Percentiles rank a stretch among this genome's conserved stretches.
Evolutionary conservation across 352 stramenopile genomes (phyloP).

Genomic region (Pythium insidiosum): DNA sequence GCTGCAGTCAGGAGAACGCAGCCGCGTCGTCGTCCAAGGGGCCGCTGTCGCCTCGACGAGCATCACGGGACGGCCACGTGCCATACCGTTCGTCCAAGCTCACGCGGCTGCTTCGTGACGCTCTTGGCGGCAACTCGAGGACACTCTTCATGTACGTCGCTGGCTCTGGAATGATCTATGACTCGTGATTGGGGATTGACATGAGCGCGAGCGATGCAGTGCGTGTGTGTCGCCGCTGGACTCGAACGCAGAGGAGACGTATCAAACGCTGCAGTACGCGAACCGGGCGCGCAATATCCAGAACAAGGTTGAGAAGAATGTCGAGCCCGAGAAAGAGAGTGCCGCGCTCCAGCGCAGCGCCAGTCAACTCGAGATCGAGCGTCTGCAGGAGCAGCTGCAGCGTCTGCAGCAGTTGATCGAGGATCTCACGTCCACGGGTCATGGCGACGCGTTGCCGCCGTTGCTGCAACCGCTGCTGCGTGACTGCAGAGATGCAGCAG

Average conservation of each 20-base stretch:
- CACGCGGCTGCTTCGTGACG: constrained; percentile 41
- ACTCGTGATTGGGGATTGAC: background rate
- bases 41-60: background rate
- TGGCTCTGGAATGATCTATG: background rate
- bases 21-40: background rate
- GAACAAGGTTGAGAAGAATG: constrained; percentile 65
- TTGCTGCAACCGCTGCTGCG: no score
- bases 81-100: constrained; percentile 50
- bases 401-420: background rate
- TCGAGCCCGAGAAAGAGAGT: constrained; percentile 32
- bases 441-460: no score
- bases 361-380: constrained; percentile 31
- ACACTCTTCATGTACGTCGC: constrained; percentile 45
- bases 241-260: constrained; percentile 43
- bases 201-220: constrained; percentile 15
- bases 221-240: constrained; percentile 54
- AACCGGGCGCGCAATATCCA: constrained; percentile 67
- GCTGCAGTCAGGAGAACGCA: no score
- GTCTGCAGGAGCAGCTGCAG: constrained; percentile 12
- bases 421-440: no score
- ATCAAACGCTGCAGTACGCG: constrained; percentile 67
- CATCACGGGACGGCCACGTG: constrained; percentile 18
- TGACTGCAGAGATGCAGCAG: constrained; percentile 1
- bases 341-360: constrained; percentile 5
- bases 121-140: constrained; percentile 43